These are phyloP conservation scores for Sesbania bispinosa DNA, from an alignment of 306 rosid genomes.

Conservation along the genomic window DNA sequence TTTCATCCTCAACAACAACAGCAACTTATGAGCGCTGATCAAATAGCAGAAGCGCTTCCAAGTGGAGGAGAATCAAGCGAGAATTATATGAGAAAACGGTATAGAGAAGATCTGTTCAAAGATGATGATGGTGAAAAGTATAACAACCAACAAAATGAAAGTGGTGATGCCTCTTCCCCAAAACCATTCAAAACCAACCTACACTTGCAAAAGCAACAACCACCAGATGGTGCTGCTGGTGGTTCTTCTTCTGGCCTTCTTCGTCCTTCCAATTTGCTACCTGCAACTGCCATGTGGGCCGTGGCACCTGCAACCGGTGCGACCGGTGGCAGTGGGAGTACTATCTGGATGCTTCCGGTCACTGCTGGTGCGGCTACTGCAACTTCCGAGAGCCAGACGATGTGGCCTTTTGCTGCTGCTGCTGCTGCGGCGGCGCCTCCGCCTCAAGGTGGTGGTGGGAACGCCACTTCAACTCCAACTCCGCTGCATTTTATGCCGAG, in stretches of 20 bases:
- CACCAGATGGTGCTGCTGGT: conserved; percentile 7
- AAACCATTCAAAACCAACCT: conserved; percentile 41
- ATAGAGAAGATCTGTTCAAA: conserved; percentile 85
- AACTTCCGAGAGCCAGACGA: conserved; percentile 54
- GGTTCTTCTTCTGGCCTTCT: conserved; percentile 43
- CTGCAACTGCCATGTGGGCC: conserved; percentile 84
- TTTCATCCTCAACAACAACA: conserved; percentile 55
- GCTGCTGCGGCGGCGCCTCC: too few relatives aligned
- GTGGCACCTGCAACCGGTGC: conserved; percentile 46
- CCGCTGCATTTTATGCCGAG: conserved; percentile 75
- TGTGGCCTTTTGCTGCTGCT: conserved; percentile 85
- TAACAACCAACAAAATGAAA: conserved; percentile 29
- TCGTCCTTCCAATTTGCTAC: conserved; percentile 52
- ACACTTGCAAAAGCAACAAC: too few relatives aligned
- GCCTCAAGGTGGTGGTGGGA: too few relatives aligned
- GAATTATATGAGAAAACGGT: conserved; percentile 74
- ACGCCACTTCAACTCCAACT: too few relatives aligned
- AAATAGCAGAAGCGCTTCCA: conserved; percentile 63
- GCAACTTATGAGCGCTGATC: conserved; percentile 61
- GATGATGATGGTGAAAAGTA: conserved; percentile 32
- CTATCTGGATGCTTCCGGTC: conserved; percentile 89
- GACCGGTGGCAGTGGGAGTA: conserved; percentile 53
- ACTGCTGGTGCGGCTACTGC: conserved; percentile 33
- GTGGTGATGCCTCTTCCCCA: conserved; percentile 28
- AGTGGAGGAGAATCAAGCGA: conserved; percentile 59